Evolutionary conservation across 169 alveolate genomes (phyloP).

Genomic region (Eimeria acervulina): DNA sequence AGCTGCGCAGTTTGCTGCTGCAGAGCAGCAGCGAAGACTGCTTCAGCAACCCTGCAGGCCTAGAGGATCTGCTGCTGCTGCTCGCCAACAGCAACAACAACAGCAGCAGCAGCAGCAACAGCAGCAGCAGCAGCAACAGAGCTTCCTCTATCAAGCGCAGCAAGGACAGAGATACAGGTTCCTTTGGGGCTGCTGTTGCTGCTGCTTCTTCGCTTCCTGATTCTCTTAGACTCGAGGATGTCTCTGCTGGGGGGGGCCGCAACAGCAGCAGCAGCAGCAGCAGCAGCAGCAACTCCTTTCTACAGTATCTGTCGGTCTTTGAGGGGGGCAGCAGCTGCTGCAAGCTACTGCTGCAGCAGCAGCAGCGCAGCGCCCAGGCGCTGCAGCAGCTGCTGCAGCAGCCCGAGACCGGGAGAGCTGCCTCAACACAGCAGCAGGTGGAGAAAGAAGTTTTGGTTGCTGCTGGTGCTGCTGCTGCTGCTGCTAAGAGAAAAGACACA

Average conservation of each 20-base stretch:
- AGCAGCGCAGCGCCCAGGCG: conserved; percentile 32
- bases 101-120: too few species aligned
- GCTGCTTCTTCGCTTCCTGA: conserved; percentile 13
- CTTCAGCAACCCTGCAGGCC: conserved; percentile 9
- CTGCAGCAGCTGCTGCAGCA: neutral
- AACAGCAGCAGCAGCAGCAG: neutral
- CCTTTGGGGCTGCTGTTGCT: conserved; percentile 28
- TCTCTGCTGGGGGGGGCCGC: neutral
- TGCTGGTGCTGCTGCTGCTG: too few species aligned
- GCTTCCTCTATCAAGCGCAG: neutral
- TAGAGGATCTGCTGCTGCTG: conserved; percentile 45
- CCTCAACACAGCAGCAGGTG: neutral
- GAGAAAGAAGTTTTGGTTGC: neutral
- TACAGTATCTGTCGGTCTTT: neutral
- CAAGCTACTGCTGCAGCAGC: conserved; percentile 4
- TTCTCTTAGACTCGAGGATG: neutral
- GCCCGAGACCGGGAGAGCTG: neutral
- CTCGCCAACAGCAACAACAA: neutral
- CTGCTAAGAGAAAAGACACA: neutral
- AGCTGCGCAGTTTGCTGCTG: neutral
- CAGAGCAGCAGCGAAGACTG: conserved; percentile 27
- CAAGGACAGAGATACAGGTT: neutral
- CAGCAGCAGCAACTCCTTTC: neutral
- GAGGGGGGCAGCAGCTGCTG: conserved; percentile 20
- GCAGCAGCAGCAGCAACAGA: too few species aligned